A percentile compares a stretch with the other conserved stretches of the same genome.
Evolutionary conservation across 192 early-diverging fungal genomes (phyloP).

Genomic region (Rhizophagus sp.): DNA sequence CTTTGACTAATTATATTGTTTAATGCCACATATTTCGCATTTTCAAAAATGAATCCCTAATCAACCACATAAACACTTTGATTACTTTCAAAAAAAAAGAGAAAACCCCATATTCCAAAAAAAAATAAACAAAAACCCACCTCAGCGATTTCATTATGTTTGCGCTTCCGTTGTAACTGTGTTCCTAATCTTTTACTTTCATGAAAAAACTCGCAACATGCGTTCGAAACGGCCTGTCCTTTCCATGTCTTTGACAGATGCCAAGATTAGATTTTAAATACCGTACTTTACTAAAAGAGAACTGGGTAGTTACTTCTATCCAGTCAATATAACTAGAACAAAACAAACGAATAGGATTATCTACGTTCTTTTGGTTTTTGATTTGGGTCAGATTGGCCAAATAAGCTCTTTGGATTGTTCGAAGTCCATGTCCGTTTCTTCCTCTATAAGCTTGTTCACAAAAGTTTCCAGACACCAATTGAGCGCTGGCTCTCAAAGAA

Average conservation of each 20-base stretch:
- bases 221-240: not conserved
- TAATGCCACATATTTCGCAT: slow-evolving; percentile 15
- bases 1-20: not conserved
- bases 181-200: not conserved
- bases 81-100: slow-evolving; percentile 17
- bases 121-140: not conserved
- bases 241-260: slow-evolving; percentile 1
- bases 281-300: not conserved
- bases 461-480: slow-evolving; percentile 15
- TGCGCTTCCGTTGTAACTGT: not conserved
- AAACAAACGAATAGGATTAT: not conserved
- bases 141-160: slow-evolving; percentile 13
- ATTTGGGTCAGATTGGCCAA: slow-evolving; percentile 7
- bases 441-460: slow-evolving; percentile 1
- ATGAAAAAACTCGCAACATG: not conserved
- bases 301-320: not conserved
- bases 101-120: not conserved
- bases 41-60: not conserved
- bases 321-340: not conserved
- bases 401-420: slow-evolving; percentile 5
- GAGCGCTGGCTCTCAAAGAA: slow-evolving; percentile 9
- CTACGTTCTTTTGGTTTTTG: not conserved
- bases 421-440: slow-evolving; percentile 12
- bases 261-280: not conserved
- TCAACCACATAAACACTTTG: not conserved